Evolutionary conservation across 257 asterid species (phyloP).

Genomic region (Lycium ferocissimum): DNA sequence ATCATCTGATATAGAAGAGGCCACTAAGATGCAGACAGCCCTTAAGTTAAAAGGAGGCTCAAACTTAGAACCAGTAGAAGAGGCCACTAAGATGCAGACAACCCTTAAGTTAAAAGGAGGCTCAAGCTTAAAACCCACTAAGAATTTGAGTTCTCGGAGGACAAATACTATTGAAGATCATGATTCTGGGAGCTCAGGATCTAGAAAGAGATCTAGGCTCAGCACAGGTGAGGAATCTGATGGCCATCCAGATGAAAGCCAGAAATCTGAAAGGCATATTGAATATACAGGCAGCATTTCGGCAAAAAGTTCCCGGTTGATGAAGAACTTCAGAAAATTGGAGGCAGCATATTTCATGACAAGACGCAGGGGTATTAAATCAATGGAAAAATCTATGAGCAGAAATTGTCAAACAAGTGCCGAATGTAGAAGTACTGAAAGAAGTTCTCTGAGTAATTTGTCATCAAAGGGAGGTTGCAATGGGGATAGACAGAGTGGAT

Average conservation of each 20-base stretch:
- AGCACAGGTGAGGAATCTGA: conserved; percentile 51
- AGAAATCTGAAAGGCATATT: conserved; percentile 43
- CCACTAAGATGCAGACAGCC: conserved; percentile 58
- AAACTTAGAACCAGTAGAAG: conserved; percentile 55
- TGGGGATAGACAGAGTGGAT: conserved; percentile 62
- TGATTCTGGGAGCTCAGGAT: conserved; percentile 67
- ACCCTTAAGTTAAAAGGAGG: conserved; percentile 61
- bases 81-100: conserved; percentile 67
- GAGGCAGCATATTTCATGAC: conserved; percentile 86
- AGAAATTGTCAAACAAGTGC: conserved; percentile 58
- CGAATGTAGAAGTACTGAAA: conserved; percentile 72
- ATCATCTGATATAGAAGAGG: conserved; percentile 93
- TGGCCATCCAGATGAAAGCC: conserved; percentile 42
- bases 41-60: conserved; percentile 61
- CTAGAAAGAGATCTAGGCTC: conserved; percentile 75
- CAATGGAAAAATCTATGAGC: conserved; percentile 42
- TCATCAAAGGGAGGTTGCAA: conserved; percentile 57
- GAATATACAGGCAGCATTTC: conserved; percentile 53
- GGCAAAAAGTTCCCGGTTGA: conserved; percentile 67
- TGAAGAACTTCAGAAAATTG: conserved; percentile 82
- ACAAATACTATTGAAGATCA: conserved; percentile 48
- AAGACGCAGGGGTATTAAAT: conserved; percentile 60
- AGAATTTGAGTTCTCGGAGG: conserved; percentile 46
- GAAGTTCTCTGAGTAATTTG: conserved; percentile 80
- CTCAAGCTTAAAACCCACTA: conserved; percentile 46